Evolutionary conservation across 495 filamentous ascomycete genomes (phyloP), one percentile per base, ranked within the genome.

Genomic region (Trichoderma gamsii): DNA sequence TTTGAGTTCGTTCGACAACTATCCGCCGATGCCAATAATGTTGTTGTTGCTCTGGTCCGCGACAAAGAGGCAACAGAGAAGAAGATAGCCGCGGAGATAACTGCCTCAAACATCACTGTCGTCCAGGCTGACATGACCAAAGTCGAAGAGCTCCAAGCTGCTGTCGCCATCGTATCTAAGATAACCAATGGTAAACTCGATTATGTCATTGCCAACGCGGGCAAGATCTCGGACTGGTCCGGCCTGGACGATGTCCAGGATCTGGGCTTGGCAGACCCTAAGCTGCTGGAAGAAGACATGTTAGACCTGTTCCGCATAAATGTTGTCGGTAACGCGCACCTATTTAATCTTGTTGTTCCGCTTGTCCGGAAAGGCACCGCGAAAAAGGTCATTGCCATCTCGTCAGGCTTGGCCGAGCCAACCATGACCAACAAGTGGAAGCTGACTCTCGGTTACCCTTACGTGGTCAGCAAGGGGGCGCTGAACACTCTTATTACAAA

Each of bases 331-430:
- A 76, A 77, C 51, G 74, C 86, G 72, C 78, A 87, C 68, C 74
- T 83, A 2, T 79, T 83, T 70, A 82, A 83, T 71, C 64, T 78
- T 21, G 86, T 84, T 72, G 29, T 83, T 4, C 83, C 85, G 9
- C 77, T 86, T 0, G 75, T 87, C 69, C 72, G 74, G 7, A 75
- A 78, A n/a, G 82, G 84, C 51, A 69, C 72, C 13, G 71, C 49
- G 29, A 87, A 86, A 73, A 88, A 88, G 68, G 78, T 85, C 63
- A 79, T 88, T 66, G 69, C 81, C 29, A 82, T 88, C 41, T 82
- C 83, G 12, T 77, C 71, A 11, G 85, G 83, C 32, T 29, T 74
- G 41, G 82, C 75, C 0, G 84, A 84, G 66, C 29, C 68, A n/a
- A 71, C 72, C 35, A 44, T 76, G 52, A 71, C 68, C 43, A 63